Conservation (phyloP, 352 stramenopile genomes). For the Halophytophthora polymorphica region DNA sequence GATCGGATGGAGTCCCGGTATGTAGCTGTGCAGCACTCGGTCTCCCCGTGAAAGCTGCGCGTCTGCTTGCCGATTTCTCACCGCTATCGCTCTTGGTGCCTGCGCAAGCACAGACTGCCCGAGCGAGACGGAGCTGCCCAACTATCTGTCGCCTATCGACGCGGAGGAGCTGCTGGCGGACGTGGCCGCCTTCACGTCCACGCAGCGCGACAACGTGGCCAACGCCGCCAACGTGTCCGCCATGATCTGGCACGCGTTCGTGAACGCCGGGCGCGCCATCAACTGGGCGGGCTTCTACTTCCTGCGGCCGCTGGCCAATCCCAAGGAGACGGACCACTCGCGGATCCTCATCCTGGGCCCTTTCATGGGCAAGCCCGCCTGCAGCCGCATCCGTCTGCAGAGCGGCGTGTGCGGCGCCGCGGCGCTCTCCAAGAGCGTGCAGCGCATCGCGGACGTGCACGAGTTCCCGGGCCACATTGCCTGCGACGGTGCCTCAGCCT, state of each 20-base stretch:
- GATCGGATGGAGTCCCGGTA: conserved; percentile 62
- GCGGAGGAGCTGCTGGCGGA: conserved; percentile 59
- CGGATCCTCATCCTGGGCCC: conserved; percentile 73
- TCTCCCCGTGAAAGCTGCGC: background rate
- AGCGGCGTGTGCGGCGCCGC: conserved; percentile 70
- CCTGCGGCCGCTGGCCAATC: conserved; percentile 55
- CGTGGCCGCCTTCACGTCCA: conserved; percentile 54
- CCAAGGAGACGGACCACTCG: conserved; percentile 47
- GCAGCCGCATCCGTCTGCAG: conserved; percentile 74
- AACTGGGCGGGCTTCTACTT: conserved; percentile 88
- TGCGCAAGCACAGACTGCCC: conserved; percentile 42
- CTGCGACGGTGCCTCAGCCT: conserved; percentile 76
- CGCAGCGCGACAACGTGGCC: conserved; percentile 73
- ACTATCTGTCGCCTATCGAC: conserved; percentile 64
- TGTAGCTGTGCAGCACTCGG: too few relatives aligned
- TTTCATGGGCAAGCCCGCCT: conserved; percentile 82
- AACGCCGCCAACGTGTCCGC: conserved; percentile 79
- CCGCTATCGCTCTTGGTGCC: background rate
- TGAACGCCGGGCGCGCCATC: conserved; percentile 50
- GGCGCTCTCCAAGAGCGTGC: conserved; percentile 58
- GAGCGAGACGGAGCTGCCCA: conserved; percentile 38
- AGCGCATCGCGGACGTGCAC: conserved; percentile 76
- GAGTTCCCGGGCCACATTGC: conserved; percentile 79
- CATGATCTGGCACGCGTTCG: conserved; percentile 82
- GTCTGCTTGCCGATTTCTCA: background rate